Conservation (phyloP, 257 asterid species). For the Solanum medicagineum region DNA sequence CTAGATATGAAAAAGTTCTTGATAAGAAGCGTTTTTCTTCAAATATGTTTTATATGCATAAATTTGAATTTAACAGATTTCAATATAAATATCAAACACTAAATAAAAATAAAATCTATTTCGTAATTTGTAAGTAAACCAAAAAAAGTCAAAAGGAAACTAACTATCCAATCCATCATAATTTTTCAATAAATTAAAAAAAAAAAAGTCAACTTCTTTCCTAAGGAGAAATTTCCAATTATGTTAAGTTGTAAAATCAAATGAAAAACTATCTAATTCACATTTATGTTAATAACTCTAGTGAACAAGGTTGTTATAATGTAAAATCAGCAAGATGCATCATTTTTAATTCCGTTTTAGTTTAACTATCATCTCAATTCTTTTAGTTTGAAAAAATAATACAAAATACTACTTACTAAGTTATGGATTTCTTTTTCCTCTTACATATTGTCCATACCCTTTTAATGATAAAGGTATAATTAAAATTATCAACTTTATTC, state of each 20-base stretch:
- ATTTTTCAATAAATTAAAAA: too few relatives aligned
- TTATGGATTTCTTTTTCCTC: neutral
- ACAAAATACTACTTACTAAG: too few relatives aligned
- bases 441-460: neutral
- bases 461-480: too few relatives aligned
- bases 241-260: neutral
- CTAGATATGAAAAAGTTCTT: too few relatives aligned
- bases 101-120: neutral
- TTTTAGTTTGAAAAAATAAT: too few relatives aligned
- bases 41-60: too few relatives aligned
- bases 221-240: neutral
- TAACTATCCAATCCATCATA: neutral
- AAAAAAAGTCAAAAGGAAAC: neutral
- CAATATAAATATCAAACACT: too few relatives aligned
- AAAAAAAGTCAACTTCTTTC: neutral
- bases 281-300: neutral
- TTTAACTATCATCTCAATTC: too few relatives aligned
- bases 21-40: too few relatives aligned
- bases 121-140: neutral
- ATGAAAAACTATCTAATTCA: neutral
- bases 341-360: neutral
- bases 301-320: neutral
- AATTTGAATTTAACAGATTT: too few relatives aligned
- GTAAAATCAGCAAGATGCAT: neutral
- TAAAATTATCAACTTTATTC: neutral